Conservation (phyloP, 2,329 filamentous ascomycete species). For the Capronia coronata region DNA sequence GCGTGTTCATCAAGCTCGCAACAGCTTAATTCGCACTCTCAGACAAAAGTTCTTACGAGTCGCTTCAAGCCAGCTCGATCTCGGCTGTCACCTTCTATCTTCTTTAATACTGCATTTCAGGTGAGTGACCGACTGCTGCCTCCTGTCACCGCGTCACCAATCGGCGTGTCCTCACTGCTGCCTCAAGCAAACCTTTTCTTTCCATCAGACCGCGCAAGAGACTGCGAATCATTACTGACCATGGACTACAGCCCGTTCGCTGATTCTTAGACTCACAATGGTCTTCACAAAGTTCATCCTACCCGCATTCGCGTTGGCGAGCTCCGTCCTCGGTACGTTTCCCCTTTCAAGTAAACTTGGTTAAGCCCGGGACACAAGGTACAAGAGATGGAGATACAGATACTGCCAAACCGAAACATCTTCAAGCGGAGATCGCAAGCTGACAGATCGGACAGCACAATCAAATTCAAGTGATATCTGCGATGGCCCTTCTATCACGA, state of each 20-base stretch:
- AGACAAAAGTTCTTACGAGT: constrained; percentile 22
- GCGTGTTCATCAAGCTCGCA: constrained; percentile 17
- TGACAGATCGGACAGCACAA: constrained; percentile 20
- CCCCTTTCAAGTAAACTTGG: not conserved
- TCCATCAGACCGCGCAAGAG: not conserved
- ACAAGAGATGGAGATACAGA: constrained; percentile 10
- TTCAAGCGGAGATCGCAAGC: not conserved
- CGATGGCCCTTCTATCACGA: constrained; percentile 35
- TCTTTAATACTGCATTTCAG: constrained; percentile 29
- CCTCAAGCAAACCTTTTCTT: constrained; percentile 1
- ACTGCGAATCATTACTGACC: constrained; percentile 14
- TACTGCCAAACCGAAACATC: not conserved
- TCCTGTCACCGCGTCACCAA: constrained; percentile 3
- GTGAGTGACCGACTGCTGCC: constrained; percentile 14
- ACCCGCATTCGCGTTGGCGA: constrained; percentile 50
- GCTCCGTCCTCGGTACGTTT: constrained; percentile 45
- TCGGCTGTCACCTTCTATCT: constrained; percentile 17
- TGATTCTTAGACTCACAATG: constrained; percentile 37
- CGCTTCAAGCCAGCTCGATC: constrained; percentile 16
- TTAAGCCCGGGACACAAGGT: not conserved
- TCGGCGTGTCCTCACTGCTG: not conserved
- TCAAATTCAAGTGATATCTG: constrained; percentile 7
- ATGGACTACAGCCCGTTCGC: constrained; percentile 17
- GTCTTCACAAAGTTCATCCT: constrained; percentile 51
- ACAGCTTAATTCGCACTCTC: constrained; percentile 22